These are phyloP conservation scores for Prosopis cineraria DNA, from an alignment of 306 rosid species.

Conservation along the genomic window DNA sequence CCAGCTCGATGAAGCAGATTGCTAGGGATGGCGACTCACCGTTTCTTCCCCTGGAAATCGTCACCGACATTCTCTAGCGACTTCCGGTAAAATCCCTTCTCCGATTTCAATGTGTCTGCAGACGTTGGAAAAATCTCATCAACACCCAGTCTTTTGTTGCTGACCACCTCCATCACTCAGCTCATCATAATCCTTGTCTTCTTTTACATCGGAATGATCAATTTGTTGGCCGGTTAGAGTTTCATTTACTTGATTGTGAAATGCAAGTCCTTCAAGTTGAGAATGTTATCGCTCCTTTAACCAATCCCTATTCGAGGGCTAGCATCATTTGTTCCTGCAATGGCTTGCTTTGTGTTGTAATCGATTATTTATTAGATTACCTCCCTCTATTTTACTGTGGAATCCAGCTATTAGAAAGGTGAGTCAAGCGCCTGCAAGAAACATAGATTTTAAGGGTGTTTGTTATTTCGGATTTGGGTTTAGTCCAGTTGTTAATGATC, in stretches of 20 bases:
- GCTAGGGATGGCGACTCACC: background rate
- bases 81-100: conserved; percentile 25
- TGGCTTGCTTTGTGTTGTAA: conserved; percentile 20
- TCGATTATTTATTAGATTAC: background rate
- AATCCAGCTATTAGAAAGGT: conserved; percentile 24
- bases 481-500: conserved; percentile 15
- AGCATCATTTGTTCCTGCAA: conserved; percentile 27
- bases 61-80: conserved; percentile 19
- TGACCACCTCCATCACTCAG: background rate
- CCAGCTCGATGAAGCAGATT: background rate
- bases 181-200: background rate
- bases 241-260: too few relatives aligned
- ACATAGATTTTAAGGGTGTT: background rate
- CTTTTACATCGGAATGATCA: conserved; percentile 31
- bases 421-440: background rate
- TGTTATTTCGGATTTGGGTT: conserved; percentile 26
- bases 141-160: background rate
- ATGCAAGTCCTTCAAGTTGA: background rate
- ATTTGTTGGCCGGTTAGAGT: too few relatives aligned
- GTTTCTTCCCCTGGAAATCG: background rate
- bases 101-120: conserved; percentile 23
- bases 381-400: background rate
- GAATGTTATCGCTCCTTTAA: too few relatives aligned
- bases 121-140: background rate
- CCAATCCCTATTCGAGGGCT: background rate